Conservation (phyloP, 1,139 yeast species). For the Blastobotrys aristatus region DNA sequence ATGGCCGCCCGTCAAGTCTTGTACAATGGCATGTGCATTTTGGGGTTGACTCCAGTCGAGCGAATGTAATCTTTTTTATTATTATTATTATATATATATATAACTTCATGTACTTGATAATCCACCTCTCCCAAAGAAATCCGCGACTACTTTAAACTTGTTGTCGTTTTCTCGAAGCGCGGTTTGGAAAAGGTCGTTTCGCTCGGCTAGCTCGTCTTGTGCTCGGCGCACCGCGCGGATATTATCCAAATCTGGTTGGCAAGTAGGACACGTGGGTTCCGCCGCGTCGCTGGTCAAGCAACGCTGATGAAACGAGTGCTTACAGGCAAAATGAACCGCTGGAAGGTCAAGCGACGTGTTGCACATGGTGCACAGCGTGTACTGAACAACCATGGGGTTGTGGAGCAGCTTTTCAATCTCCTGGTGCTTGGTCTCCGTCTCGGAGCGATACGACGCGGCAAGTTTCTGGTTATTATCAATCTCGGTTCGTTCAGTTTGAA, state of each 20-base stretch:
- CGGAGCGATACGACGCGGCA: constrained; percentile 62
- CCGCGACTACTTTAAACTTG: constrained; percentile 69
- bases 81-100: neutral
- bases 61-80: constrained; percentile 61
- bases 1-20: constrained; percentile 87
- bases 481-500: constrained; percentile 59
- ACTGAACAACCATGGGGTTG: constrained; percentile 61
- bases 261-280: constrained; percentile 56
- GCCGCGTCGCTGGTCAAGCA: constrained; percentile 47
- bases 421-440: constrained; percentile 51
- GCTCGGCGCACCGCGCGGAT: constrained; percentile 52
- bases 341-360: constrained; percentile 69
- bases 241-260: constrained; percentile 64
- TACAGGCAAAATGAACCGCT: constrained; percentile 76
- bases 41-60: constrained; percentile 96
- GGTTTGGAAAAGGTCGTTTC: constrained; percentile 57
- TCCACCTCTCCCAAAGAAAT: constrained; percentile 83
- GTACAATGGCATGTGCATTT: constrained; percentile 81
- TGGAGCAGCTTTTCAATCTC: constrained; percentile 49
- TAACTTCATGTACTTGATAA: constrained; percentile 35
- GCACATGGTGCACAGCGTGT: constrained; percentile 69
- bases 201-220: constrained; percentile 58
- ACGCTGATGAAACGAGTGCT: constrained; percentile 80
- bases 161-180: constrained; percentile 57
- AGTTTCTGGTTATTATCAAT: constrained; percentile 64